Evolutionary conservation across 2,329 filamentous ascomycete genomes (phyloP).

Genomic region (Pseudocercospora musae): DNA sequence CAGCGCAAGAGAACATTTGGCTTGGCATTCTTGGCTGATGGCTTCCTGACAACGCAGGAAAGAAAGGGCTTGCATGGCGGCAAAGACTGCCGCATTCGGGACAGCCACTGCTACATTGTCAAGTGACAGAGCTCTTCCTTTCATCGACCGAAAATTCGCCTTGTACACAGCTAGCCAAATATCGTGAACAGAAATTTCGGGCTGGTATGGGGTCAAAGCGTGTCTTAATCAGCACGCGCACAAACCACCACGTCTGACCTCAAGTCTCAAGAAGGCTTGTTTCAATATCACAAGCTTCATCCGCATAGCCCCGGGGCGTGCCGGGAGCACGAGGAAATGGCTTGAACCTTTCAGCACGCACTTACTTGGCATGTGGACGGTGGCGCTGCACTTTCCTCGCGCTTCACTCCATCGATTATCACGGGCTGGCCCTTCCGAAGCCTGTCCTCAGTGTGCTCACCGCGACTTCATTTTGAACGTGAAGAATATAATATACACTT

Average conservation of each 20-base stretch:
- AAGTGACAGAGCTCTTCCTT: background rate
- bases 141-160: background rate
- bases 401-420: background rate
- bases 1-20: background rate
- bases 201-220: constrained; percentile 1
- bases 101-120: no score
- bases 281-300: background rate
- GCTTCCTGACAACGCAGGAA: background rate
- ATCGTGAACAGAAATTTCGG: background rate
- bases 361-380: background rate
- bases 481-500: background rate
- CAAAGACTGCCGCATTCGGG: background rate
- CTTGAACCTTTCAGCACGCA: background rate
- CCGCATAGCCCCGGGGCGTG: background rate
- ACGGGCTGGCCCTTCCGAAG: background rate
- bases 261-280: background rate
- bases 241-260: background rate
- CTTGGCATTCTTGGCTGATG: constrained; percentile 1
- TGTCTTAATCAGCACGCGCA: background rate
- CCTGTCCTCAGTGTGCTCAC: background rate
- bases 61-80: background rate
- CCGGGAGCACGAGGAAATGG: background rate
- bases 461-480: background rate
- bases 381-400: background rate
- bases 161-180: background rate